These are phyloP conservation scores for Sambucus nigra DNA, from an alignment of 129 eudicot genomes.

Conservation along the genomic window DNA sequence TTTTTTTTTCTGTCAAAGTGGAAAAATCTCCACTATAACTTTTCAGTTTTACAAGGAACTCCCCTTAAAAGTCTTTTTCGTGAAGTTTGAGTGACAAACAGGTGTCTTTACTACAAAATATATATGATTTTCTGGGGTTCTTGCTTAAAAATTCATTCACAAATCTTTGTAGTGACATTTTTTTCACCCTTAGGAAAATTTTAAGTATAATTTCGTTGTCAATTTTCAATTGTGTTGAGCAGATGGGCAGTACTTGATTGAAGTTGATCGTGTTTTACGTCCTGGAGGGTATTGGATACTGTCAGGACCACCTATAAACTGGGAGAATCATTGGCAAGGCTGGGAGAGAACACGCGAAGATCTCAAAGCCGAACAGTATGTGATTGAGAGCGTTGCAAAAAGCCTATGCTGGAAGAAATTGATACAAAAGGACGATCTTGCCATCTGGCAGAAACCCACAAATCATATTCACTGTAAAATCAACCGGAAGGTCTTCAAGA, in stretches of 20 bases:
- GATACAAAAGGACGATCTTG: constrained; percentile 53
- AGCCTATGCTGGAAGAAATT: constrained; percentile 90
- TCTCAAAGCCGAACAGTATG: constrained; percentile 49
- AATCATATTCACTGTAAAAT: constrained; percentile 67
- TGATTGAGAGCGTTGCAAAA: constrained; percentile 53
- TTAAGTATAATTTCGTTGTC: background rate
- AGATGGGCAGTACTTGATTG: constrained; percentile 81
- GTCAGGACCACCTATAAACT: constrained; percentile 94
- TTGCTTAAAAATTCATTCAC: too few relatives aligned
- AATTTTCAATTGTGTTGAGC: constrained; percentile 3
- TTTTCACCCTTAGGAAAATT: background rate
- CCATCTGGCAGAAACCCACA: constrained; percentile 85
- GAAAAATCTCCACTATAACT: too few relatives aligned
- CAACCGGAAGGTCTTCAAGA: constrained; percentile 57
- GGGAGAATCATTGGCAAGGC: constrained; percentile 77
- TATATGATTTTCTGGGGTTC: too few relatives aligned
- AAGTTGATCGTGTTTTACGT: constrained; percentile 75
- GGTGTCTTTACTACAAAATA: too few relatives aligned
- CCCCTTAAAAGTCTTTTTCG: too few relatives aligned
- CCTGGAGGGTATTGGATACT: constrained; percentile 96
- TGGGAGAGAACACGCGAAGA: constrained; percentile 63
- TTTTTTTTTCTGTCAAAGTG: too few relatives aligned
- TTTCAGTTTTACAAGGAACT: too few relatives aligned
- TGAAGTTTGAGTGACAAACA: too few relatives aligned
- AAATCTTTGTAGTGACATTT: background rate